Conservation (phyloP, 2,329 filamentous ascomycete genomes). For the Chaetomium sp. region DNA sequence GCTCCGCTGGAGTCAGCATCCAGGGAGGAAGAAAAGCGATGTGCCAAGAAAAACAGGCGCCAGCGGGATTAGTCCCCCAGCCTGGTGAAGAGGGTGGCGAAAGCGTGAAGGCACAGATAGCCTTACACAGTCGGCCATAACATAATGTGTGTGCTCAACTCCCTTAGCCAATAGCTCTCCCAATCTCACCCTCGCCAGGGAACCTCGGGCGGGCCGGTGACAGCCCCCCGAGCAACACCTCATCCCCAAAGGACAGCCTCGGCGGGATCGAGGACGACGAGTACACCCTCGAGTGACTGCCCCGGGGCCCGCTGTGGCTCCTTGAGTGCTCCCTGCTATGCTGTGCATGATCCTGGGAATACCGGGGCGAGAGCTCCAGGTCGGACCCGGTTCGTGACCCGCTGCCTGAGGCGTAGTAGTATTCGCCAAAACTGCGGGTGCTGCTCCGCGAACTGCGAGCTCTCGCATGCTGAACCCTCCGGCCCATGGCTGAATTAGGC, state of each 20-base stretch:
- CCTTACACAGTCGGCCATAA: neutral
- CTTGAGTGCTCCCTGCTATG: constrained; percentile 16
- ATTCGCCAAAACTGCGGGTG: constrained; percentile 46
- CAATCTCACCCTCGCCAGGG: constrained; percentile 50
- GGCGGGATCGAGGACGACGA: constrained; percentile 49
- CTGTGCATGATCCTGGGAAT: constrained; percentile 38
- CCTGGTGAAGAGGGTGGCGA: neutral
- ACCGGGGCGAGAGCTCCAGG: constrained; percentile 41
- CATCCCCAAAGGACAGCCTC: constrained; percentile 51
- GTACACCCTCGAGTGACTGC: constrained; percentile 46
- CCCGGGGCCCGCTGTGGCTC: neutral
- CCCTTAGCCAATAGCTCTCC: constrained; percentile 56
- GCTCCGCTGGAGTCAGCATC: constrained; percentile 1
- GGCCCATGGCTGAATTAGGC: constrained; percentile 41
- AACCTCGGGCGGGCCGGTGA: constrained; percentile 52
- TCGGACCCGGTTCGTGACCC: constrained; percentile 38
- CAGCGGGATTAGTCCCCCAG: neutral
- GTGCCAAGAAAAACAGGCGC: constrained; percentile 12
- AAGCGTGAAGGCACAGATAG: neutral
- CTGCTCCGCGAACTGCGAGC: constrained; percentile 53
- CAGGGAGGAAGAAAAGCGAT: constrained; percentile 2
- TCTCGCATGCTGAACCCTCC: constrained; percentile 44
- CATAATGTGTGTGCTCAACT: neutral
- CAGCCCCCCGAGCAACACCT: constrained; percentile 48
- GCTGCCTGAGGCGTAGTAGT: constrained; percentile 13